Conservation (phyloP, 345 rosid genomes). For the Carallia brachiata region DNA sequence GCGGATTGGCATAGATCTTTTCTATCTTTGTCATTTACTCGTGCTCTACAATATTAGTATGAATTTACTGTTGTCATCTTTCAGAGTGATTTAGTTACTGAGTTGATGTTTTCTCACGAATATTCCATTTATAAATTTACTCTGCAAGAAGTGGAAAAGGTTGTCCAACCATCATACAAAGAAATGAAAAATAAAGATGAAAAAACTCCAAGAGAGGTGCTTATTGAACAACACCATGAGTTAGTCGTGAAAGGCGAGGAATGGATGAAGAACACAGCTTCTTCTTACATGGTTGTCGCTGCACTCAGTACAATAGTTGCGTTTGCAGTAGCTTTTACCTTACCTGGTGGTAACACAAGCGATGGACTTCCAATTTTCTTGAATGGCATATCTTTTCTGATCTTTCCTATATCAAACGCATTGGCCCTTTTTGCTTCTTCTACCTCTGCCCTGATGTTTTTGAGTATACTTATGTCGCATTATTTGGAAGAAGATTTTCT, state of each 20-base stretch:
- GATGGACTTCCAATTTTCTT: slow-evolving; percentile 2
- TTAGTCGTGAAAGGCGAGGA: slow-evolving; percentile 16
- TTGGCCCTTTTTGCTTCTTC: slow-evolving; percentile 13
- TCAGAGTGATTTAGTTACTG: background rate
- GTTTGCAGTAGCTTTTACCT: slow-evolving; percentile 21
- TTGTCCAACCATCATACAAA: slow-evolving; percentile 12
- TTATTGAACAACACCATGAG: background rate
- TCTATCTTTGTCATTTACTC: no score
- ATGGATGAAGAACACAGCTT: slow-evolving; percentile 26
- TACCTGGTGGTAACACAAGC: slow-evolving; percentile 9
- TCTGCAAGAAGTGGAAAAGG: slow-evolving; percentile 17
- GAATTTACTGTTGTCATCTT: background rate
- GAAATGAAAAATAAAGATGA: background rate
- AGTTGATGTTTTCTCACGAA: no score
- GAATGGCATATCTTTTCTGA: background rate
- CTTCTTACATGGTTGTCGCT: slow-evolving; percentile 14
- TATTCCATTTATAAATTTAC: background rate
- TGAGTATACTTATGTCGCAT: slow-evolving; percentile 19
- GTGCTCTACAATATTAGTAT: no score
- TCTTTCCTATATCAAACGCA: slow-evolving; percentile 5
- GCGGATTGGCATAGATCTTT: no score
- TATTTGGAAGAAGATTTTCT: slow-evolving; percentile 22
- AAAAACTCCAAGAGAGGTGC: slow-evolving; percentile 11
- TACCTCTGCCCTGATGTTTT: slow-evolving; percentile 13
- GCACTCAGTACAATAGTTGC: slow-evolving; percentile 13